Conservation (phyloP, 1,284 basidiomycete species). For the Termitomyces sp. region DNA sequence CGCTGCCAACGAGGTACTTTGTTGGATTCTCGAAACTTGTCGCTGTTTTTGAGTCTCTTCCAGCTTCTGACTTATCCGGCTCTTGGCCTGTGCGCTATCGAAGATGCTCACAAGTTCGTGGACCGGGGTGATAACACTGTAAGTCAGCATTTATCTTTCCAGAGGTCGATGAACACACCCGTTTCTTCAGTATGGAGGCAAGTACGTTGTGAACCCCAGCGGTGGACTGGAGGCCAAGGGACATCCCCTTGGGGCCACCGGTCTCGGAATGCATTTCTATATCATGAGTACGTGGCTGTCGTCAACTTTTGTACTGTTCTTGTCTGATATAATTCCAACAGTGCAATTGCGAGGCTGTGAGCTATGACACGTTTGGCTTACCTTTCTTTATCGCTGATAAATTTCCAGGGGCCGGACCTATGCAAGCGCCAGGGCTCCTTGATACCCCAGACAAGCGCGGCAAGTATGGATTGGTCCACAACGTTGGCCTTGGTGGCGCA, state of each 20-base stretch:
- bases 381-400: not conserved
- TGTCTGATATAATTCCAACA: constrained; percentile 21
- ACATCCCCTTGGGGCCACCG: constrained; percentile 81
- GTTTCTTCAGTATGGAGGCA: constrained; percentile 64
- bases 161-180: constrained; percentile 7
- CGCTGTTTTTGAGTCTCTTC: not conserved
- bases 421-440: constrained; percentile 75
- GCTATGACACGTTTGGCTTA: constrained; percentile 14
- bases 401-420: constrained; percentile 67
- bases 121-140: constrained; percentile 82
- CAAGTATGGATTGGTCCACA: constrained; percentile 80
- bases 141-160: constrained; percentile 16
- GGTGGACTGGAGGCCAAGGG: constrained; percentile 87
- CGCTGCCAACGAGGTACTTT: constrained; percentile 63
- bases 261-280: constrained; percentile 86
- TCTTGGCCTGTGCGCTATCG: constrained; percentile 65
- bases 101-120: constrained; percentile 73
- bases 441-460: constrained; percentile 58
- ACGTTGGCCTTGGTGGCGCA: constrained; percentile 78
- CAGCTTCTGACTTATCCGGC: constrained; percentile 84
- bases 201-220: constrained; percentile 84
- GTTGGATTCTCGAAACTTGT: not conserved
- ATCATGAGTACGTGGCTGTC: constrained; percentile 59
- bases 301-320: constrained; percentile 1
- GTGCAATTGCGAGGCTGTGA: constrained; percentile 73